phyloP scores from a whole-genome alignment of 768 basidiomycete genomes.

The Podaxis sp. region DNA sequence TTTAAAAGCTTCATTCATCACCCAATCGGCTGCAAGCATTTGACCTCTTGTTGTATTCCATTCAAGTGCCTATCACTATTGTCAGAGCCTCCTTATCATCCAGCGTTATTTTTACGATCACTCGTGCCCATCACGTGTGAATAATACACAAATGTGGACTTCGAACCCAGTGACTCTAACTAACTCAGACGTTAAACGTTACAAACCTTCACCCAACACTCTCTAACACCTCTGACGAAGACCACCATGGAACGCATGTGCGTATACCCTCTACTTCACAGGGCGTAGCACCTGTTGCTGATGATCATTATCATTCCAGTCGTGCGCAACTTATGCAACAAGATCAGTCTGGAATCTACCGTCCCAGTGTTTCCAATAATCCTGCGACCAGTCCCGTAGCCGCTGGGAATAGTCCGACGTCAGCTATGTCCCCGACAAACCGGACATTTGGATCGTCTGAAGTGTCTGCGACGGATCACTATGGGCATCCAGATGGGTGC shows the following conservation, averaged over 20 bases:
- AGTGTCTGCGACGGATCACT: conserved; percentile 2
- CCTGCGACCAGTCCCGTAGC: background rate
- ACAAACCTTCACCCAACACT: background rate
- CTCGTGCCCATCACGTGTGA: too few relatives aligned
- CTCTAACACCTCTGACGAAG: background rate
- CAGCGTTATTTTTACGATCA: too few relatives aligned
- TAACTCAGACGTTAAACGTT: too few relatives aligned
- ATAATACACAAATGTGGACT: too few relatives aligned
- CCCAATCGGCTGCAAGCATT: too few relatives aligned
- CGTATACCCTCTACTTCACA: background rate
- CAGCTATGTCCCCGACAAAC: background rate
- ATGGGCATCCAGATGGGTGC: conserved; percentile 6
- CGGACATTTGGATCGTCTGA: background rate
- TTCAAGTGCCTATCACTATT: too few relatives aligned
- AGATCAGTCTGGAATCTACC: conserved; percentile 4
- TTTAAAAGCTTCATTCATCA: too few relatives aligned
- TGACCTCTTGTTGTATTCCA: too few relatives aligned
- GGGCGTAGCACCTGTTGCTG: background rate
- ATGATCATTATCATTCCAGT: background rate
- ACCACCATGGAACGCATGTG: conserved; percentile 11
- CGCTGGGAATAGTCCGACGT: background rate
- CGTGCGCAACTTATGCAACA: conserved; percentile 7
- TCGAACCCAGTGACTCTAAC: too few relatives aligned
- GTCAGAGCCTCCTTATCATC: too few relatives aligned
- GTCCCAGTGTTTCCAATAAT: background rate